Conservation (phyloP, 1,139 yeast genomes). For the Blastobotrys capitulatus region DNA sequence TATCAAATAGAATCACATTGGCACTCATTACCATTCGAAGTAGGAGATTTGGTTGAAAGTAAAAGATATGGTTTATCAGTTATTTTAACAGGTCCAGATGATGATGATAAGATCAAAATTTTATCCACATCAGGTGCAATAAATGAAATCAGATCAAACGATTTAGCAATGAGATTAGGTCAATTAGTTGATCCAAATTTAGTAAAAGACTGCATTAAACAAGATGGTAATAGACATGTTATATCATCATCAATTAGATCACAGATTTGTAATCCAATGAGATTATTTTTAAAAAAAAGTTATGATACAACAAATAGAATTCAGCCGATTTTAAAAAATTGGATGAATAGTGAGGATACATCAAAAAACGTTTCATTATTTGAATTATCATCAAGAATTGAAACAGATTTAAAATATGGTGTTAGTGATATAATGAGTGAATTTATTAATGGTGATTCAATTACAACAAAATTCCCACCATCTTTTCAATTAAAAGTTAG, state of each 20-base stretch:
- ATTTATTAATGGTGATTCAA: neutral
- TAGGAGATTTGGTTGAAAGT: slow-evolving; percentile 13
- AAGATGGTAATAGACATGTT: neutral
- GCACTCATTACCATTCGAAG: slow-evolving; percentile 7
- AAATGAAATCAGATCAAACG: slow-evolving; percentile 3
- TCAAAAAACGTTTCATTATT: slow-evolving; percentile 23
- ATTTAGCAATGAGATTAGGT: slow-evolving; percentile 9
- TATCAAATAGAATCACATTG: slow-evolving; percentile 2
- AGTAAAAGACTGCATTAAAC: slow-evolving; percentile 5
- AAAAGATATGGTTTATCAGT: slow-evolving; percentile 8
- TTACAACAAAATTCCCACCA: neutral
- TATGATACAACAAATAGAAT: slow-evolving; percentile 1
- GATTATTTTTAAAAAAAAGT: slow-evolving; percentile 4
- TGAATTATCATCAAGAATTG: slow-evolving; percentile 20
- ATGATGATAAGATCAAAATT: slow-evolving; percentile 2
- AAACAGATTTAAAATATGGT: neutral
- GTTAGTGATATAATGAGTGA: neutral
- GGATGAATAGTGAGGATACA: slow-evolving; percentile 14
- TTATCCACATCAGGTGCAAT: slow-evolving; percentile 6
- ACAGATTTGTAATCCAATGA: slow-evolving; percentile 6
- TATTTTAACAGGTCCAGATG: slow-evolving; percentile 5
- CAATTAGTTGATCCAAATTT: slow-evolving; percentile 2
- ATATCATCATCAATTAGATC: slow-evolving; percentile 5
- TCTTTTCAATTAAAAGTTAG: neutral
- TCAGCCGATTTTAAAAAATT: slow-evolving; percentile 4